Evolutionary conservation across 148 eudicot genomes (phyloP), one percentile per base, ranked within the genome.

Genomic region (Silene uniflora): DNA sequence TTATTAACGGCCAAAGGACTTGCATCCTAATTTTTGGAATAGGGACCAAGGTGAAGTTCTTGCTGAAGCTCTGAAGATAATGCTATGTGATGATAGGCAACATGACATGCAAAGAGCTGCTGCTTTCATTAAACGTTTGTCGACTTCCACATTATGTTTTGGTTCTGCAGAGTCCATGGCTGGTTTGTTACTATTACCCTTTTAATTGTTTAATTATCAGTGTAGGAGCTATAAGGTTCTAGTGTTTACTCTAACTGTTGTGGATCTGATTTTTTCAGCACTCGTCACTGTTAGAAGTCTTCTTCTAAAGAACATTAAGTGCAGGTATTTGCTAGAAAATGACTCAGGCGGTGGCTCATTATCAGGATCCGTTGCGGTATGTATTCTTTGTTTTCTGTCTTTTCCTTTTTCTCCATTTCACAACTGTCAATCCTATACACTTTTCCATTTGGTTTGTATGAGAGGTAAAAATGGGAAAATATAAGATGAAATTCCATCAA

Each of bases 71-170:
- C 73, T 95, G 66, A 92, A 95, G 92, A 87, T 95, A 82, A 92
- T 95, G 90, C 65, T 95, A 76, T 95, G 96, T 81, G 98, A 95
- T 81, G 96, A 88, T 80, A 89, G 98, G 82, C 98, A 95, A 69
- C 96, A 95, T 84, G 98, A 95, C 79, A 95, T 92, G 97, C 98
- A 95, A 83, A 87, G 98, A 46, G 93, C 98, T 80, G 97, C 97
- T 61, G 98, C 93, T 44, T 95, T 95, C 76, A 89, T 95, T 65
- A 95, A 95, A 80, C 97, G 96, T 71, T 81, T 95, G 80, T 91
- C 97, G 47, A 84, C 93, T 49, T 84, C 88, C 67, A 79, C 98
- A 19, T 79, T 94, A 66, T 94, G 88, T 86, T 89, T 85, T 86
- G 96, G 92, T 14, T 81, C 92, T 77, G 87, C 97, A 8, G 98